Conservation (phyloP, 2,329 filamentous ascomycete genomes). For the Aspergillus sp. region DNA sequence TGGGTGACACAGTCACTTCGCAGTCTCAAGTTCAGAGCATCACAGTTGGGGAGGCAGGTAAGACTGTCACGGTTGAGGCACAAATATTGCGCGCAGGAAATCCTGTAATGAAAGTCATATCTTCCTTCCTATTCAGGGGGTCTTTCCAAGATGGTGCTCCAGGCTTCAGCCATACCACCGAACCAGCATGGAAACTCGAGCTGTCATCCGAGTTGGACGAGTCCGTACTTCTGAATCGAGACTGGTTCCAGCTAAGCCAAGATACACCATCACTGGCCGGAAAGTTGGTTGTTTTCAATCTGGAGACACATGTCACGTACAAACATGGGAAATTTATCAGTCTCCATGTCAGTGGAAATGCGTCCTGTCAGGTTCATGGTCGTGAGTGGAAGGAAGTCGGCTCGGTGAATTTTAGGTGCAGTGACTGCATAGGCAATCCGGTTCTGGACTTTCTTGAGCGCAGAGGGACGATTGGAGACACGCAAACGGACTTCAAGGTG, state of each 20-base stretch:
- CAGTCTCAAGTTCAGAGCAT: conserved; percentile 11
- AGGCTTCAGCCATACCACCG: conserved; percentile 7
- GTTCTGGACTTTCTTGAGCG: conserved; percentile 17
- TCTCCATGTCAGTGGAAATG: conserved; percentile 12
- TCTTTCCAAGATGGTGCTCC: neutral
- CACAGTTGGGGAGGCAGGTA: conserved; percentile 11
- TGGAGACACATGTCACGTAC: conserved; percentile 9
- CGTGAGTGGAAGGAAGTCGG: conserved; percentile 1
- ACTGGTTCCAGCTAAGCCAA: conserved; percentile 11
- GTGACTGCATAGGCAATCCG: conserved; percentile 13
- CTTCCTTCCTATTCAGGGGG: conserved; percentile 14
- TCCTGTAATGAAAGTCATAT: conserved; percentile 12
- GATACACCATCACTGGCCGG: conserved; percentile 7
- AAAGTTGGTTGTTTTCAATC: conserved; percentile 7
- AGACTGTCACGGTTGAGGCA: conserved; percentile 10
- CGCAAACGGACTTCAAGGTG: conserved; percentile 1
- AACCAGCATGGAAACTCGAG: conserved; percentile 6
- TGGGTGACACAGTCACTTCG: conserved; percentile 14
- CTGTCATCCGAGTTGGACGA: conserved; percentile 10
- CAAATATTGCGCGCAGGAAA: conserved; percentile 8
- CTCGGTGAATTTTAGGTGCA: conserved; percentile 6
- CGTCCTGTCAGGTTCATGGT: neutral
- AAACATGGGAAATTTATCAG: neutral
- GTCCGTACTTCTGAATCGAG: conserved; percentile 6
- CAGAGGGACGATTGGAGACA: conserved; percentile 3